Evolutionary conservation across 208 protist species (phyloP), one percentile per base, ranked within the genome.

Genomic region (Wallacemonas sp.): DNA sequence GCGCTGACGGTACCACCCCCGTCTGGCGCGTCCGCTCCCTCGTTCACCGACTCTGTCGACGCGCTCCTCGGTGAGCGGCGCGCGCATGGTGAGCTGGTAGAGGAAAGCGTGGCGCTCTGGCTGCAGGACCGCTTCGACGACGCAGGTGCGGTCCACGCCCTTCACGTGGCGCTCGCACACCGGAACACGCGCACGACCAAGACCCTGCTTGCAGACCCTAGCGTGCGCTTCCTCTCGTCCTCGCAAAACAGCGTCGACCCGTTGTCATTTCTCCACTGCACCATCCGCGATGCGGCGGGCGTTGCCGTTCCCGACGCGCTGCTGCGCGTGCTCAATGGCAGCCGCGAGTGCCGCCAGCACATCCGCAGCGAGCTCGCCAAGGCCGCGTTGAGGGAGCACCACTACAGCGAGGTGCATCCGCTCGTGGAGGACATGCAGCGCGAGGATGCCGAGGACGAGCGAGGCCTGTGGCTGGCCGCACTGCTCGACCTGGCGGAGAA

Each of bases 161-260:
- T 81, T n/a, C 75, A 81, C 46, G 61, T 76, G 14, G 75, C 75
- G 1, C 49, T 74, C 50, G 69, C 68, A 2, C 62, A 68, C 25
- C 36, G 64, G 8, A 57, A 67, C 61, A 29, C 29, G 3, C 55
- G 32, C 22, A 66, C 70, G 16, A 48, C 50, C 20, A n/a, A n/a
- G n/a, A n/a, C 55, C 16, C 38, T 81, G 18, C 52, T 76, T 26
- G 32, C 18, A 2, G 22, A 46, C 39, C 49, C 63, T 22, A 26
- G 46, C 25, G 61, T 28, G 23, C 52, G 57, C 46, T 62, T 81
- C 12, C 46, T 75, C 14, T 57, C 61, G 22, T 72, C 61, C 23
- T 25, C 64, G 26, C 7, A 55, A 32, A 55, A 4, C 63, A 28
- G 32, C 28, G 12, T 67, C 25, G 55, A 76, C 61, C 61, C 70